Evolutionary conservation across 164 flowering plant species (phyloP), one percentile per base, ranked within the genome.

Genomic region (Nymphaea colorata): DNA sequence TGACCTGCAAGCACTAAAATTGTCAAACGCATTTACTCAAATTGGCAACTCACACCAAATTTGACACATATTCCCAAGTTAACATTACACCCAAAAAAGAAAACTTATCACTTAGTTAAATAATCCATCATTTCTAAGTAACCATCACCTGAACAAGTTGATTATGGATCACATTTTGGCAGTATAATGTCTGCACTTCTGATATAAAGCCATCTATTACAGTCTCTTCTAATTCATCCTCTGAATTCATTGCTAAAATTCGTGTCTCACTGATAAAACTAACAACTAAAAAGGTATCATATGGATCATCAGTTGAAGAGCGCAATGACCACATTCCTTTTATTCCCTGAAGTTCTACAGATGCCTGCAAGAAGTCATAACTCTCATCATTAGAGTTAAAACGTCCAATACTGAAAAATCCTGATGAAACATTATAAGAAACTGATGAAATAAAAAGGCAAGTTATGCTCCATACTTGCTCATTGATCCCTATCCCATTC

Each of bases 301-400:
- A 83, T 10, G 84, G 86, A 78, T 95, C 99, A 73, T 95, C 93
- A 66, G 89, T 90, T 42, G 93, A 91, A 41, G 94, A 82, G 77
- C 93, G 80, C 67, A 92, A 66, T n/a, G 99, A 91, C 99, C 98
- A 95, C 97, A 95, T 90, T 61, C 99, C 98, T 86, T 92, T 95
- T 69, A 95, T 95, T 61, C 98, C 99, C 80, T 92, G 98, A 76
- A 95, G 95, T 75, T 95, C 98, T 43, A 92, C 99, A 4, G 99
- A 95, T 72, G 99, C 99, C 99, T 95, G 67, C 4, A 70, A 67
- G 53, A 5, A 45, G 53, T 5, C 53, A 45, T 25, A 25, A 25
- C 53, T 45, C 53, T 5, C 53, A 10, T 45, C 53, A 45, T 10
- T 10, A 45, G 10, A 45, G 10, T 25, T 25, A 25, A 25, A 25